Base-by-base conservation (phyloP, 495 filamentous ascomycete genomes). In the Paragyromitra xinjiangensis region DNA sequence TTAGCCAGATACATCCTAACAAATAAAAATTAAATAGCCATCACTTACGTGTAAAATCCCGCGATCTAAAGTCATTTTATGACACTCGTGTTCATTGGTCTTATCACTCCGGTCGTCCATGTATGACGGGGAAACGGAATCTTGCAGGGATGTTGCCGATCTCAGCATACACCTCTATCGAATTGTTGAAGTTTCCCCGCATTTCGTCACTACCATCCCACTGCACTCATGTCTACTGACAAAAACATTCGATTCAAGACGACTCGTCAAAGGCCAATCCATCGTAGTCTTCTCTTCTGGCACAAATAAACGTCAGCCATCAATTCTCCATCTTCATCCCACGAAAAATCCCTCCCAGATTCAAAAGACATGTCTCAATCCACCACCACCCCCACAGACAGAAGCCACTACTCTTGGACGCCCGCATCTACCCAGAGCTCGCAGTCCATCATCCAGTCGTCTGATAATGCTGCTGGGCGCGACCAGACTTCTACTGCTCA, bases 401-500 rank as follows among this genome's bases (percentile, higher is more conserved):
- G 61, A 53, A 64, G 14, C 12, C 65, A 76, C 24, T 76, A 81
- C 61, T 71, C 79, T 40, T 71, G 66, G 78, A 34, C 64, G 22
- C 14, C 79, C 29, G 78, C 71, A 29, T 81, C 79, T 53, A 81
- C 79, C 53, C 64, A 71, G 73, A 70, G 78, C n/a, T 81, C 72
- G 2, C 50, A 70, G 26, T 66, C 78, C 37, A 78, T 81, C 72
- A 81, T 77, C 79, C 65, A 81, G 24, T 72, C 73, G 45, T 55
- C 78, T 50, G 26, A 44, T 37, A 45, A 12, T 50, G 51, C 51
- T 59, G 19, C 73, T 45, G 58, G 16, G 44, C 12, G 61, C 7
- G 61, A 56, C 51, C 71, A 72, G 24, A 29, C 59, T 37, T 34
- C 14, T 40, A 24, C 39, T 14, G 3, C 50, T 26, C 77, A 69